Percentiles rank a stretch among this genome's conserved stretches.
These are phyloP conservation scores for Dothideomycetes sp. DNA, from an alignment of 2,329 filamentous ascomycete species.

Conservation along the genomic window DNA sequence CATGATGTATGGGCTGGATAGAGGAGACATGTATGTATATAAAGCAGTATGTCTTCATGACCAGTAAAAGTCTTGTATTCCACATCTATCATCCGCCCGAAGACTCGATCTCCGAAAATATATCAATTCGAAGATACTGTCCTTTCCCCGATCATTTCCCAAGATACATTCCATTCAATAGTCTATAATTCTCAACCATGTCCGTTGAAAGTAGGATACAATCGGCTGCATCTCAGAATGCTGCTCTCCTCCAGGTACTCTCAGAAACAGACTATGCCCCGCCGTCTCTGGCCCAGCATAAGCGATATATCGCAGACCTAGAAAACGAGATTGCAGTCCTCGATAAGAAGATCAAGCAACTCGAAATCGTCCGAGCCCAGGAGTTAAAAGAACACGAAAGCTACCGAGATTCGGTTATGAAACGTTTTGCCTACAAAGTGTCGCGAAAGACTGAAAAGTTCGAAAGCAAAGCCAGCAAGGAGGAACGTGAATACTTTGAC, in stretches of 20 bases:
- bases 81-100: too few species aligned
- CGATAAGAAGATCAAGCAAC: slow-evolving; percentile 26
- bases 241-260: slow-evolving; percentile 34
- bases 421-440: slow-evolving; percentile 41
- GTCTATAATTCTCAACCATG: too few species aligned
- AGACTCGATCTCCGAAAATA: too few species aligned
- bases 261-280: slow-evolving; percentile 39
- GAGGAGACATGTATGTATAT: too few species aligned
- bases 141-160: too few species aligned
- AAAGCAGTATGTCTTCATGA: too few species aligned
- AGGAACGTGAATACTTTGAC: slow-evolving; percentile 45
- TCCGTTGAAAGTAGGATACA: not conserved
- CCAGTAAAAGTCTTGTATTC: too few species aligned
- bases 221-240: slow-evolving; percentile 13
- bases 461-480: slow-evolving; percentile 37
- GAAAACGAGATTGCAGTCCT: slow-evolving; percentile 28
- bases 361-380: slow-evolving; percentile 32
- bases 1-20: too few species aligned
- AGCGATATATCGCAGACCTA: slow-evolving; percentile 35
- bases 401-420: slow-evolving; percentile 42
- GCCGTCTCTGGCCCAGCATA: slow-evolving; percentile 35
- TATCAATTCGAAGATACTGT: too few species aligned
- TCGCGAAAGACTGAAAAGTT: slow-evolving; percentile 40
- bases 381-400: slow-evolving; percentile 42
- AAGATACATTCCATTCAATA: too few species aligned